Evolutionary conservation across 2,329 filamentous ascomycete species (phyloP), one percentile per base, ranked within the genome.

Genomic region (Sporothrix euskadiensis): DNA sequence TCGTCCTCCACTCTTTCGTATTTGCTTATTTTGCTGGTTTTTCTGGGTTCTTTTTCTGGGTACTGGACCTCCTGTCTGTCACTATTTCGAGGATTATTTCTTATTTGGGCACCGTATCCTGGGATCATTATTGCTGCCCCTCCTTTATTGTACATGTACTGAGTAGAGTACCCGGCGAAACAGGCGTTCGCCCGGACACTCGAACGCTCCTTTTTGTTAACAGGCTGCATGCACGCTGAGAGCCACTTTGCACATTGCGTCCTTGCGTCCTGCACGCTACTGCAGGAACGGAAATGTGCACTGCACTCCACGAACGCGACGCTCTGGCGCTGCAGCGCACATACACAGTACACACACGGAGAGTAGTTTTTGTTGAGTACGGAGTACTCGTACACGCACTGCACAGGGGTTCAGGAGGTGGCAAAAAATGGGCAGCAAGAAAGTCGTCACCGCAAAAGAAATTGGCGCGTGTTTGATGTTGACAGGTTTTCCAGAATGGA

Each of bases 201-300:
- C 26, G 1, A 26, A 26, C 47, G 12, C 12, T 52, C 32, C 14
- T 7, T 63, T 63, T 8, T 41, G 16, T 26, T 44, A 35, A 44
- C 35, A 65, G n/a, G n/a, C 59, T 26, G 59, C 35, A 44, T 63
- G 59, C 59, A 41, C 35, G 35, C n/a, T 44, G 19, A 26, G 35
- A 26, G 56, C 56, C 56, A 35, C 35, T 47, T 65, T 47, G 22
- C 16, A 8, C n/a, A n/a, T n/a, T n/a, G n/a, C n/a, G n/a, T n/a
- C 44, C 63, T 68, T 30, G 32, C 35, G n/a, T 68, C 9, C 41
- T 52, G 47, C 47, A 22, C 47, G 44, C 65, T 65, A 65, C 59
- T 65, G 59, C 59, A 65, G 59, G 59, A 65, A 65, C 59, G 59
- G 59, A 44, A 65, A 44, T 65, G 35, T 26, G 32, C 32, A 39